Evolutionary conservation across 106 monocot species (phyloP).

Genomic region (Phalaenopsis aphrodite): DNA sequence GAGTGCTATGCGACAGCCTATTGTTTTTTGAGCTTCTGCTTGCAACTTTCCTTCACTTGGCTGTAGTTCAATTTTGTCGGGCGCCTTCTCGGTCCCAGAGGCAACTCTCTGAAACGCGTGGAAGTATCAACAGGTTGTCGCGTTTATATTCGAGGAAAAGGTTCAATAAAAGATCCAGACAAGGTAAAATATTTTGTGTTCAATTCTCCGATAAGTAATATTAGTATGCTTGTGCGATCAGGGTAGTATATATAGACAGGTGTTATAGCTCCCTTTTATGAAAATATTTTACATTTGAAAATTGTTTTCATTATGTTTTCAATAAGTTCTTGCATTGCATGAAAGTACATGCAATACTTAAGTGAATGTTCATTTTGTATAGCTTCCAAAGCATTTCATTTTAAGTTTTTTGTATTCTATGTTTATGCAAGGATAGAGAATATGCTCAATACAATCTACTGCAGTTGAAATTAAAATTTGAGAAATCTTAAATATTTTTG

Average conservation of each 20-base stretch:
- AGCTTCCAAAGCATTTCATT: background rate
- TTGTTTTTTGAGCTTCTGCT: background rate
- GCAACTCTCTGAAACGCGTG: slow-evolving; percentile 89
- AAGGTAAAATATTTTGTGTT: slow-evolving; percentile 41
- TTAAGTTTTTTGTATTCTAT: background rate
- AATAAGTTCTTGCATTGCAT: background rate
- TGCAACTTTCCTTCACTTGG: slow-evolving; percentile 1
- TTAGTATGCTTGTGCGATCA: background rate
- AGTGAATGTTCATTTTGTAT: background rate
- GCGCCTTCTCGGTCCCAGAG: slow-evolving; percentile 89
- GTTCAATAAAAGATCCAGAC: slow-evolving; percentile 90
- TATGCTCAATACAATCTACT: background rate
- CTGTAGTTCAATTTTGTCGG: slow-evolving; percentile 97
- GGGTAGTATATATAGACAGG: background rate
- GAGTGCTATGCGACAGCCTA: too few relatives aligned
- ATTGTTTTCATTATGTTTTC: background rate
- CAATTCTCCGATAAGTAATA: background rate
- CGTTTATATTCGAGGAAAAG: slow-evolving; percentile 92
- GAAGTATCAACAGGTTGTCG: slow-evolving; percentile 92
- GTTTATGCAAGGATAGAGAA: background rate
- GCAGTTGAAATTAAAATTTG: background rate
- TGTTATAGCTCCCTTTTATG: background rate
- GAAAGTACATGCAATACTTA: background rate
- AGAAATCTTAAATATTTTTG: background rate
- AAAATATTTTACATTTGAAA: background rate